Percentiles rank a stretch among this genome's conserved stretches.
Evolutionary conservation across 495 filamentous ascomycete species (phyloP).

Genomic region (Aspergillus saccharolyticus): DNA sequence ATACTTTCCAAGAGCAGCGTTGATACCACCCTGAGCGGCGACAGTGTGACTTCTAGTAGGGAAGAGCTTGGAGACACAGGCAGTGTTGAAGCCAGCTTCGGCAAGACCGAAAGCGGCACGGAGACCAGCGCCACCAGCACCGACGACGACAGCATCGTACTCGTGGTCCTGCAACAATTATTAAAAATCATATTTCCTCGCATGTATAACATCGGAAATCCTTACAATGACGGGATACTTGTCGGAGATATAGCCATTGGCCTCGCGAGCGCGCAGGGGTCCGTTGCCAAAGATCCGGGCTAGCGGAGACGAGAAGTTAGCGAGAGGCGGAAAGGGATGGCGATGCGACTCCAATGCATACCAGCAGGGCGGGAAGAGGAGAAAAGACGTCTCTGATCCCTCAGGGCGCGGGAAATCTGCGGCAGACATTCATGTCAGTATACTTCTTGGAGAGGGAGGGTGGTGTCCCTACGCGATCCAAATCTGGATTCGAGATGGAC

Average conservation of each 20-base stretch:
- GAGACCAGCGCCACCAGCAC: slow-evolving; percentile 89
- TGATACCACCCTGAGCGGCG: slow-evolving; percentile 69
- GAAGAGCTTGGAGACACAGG: slow-evolving; percentile 97
- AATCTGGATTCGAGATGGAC: slow-evolving; percentile 16
- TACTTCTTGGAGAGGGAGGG: slow-evolving; percentile 10
- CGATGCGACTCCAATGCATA: slow-evolving; percentile 40
- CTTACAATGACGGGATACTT: slow-evolving; percentile 92
- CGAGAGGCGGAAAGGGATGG: slow-evolving; percentile 11
- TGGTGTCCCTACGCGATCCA: slow-evolving; percentile 14
- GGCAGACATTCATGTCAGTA: slow-evolving; percentile 23
- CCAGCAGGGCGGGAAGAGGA: slow-evolving; percentile 78
- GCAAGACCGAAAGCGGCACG: slow-evolving; percentile 94
- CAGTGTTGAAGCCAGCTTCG: slow-evolving; percentile 96
- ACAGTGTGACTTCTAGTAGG: slow-evolving; percentile 94
- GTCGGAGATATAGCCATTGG: slow-evolving; percentile 70
- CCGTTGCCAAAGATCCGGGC: slow-evolving; percentile 77
- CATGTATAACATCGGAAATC: slow-evolving; percentile 16
- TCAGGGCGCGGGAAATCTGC: slow-evolving; percentile 43
- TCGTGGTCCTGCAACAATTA: slow-evolving; percentile 56
- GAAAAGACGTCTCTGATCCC: slow-evolving; percentile 66
- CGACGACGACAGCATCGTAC: slow-evolving; percentile 88
- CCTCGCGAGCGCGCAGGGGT: slow-evolving; percentile 87
- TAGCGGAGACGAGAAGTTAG: slow-evolving; percentile 37
- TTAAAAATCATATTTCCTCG: slow-evolving; percentile 21
- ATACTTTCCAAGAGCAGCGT: slow-evolving; percentile 84